Conservation (phyloP, 2,329 filamentous ascomycete species). For the Talaromyces rugulosus region DNA sequence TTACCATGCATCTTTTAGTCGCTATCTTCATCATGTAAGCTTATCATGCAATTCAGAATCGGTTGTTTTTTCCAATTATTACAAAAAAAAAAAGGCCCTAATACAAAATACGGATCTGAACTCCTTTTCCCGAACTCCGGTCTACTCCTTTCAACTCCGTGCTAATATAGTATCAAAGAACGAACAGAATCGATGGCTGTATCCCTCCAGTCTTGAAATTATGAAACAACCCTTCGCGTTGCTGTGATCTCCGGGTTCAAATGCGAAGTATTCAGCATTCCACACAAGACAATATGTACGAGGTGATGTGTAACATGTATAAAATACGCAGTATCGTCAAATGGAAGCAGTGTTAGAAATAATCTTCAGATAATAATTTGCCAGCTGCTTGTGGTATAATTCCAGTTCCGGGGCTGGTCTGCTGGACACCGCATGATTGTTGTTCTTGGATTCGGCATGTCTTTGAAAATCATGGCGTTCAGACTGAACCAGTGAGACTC, state of each 20-base stretch:
- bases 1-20: background rate
- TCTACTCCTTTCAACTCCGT: background rate
- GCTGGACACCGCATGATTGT: background rate
- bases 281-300: background rate
- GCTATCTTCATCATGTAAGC: background rate
- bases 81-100: background rate
- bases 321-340: background rate
- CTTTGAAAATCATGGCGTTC: background rate
- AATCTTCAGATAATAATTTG: background rate
- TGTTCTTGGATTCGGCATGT: background rate
- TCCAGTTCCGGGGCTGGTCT: background rate
- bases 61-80: background rate
- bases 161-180: background rate
- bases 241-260: background rate
- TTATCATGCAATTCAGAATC: background rate
- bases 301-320: background rate
- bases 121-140: background rate
- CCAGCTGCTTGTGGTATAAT: background rate
- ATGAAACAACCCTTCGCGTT: background rate
- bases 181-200: background rate
- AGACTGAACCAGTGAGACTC: background rate
- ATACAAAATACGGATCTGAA: background rate
- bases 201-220: no score
- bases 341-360: background rate
- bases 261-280: background rate